phyloP scores from a whole-genome alignment of 176 grass and related monocot genomes.

The Zoysia pacifica region DNA sequence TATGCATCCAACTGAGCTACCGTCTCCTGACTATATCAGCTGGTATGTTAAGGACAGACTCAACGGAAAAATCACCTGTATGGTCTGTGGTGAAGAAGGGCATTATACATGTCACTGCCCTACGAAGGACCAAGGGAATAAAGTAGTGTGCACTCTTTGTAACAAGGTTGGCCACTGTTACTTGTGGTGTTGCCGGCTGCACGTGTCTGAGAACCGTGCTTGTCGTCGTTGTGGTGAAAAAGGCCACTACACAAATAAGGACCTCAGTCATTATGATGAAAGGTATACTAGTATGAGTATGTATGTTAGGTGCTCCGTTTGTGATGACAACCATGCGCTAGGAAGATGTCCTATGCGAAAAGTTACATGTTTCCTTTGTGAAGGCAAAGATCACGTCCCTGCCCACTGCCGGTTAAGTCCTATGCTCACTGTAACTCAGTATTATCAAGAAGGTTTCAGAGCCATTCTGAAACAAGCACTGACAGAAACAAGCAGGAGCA shows the following conservation, averaged over 20 bases:
- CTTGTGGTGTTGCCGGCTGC: conserved; percentile 34
- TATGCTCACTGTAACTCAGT: conserved; percentile 27
- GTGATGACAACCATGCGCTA: conserved; percentile 21
- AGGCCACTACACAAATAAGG: conserved; percentile 23
- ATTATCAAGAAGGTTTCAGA: conserved; percentile 22
- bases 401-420: conserved; percentile 24
- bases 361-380: conserved; percentile 44
- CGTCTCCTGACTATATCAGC: not conserved
- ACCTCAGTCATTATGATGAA: not conserved
- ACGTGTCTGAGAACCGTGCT: conserved; percentile 14
- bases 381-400: conserved; percentile 31
- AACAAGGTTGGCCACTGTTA: conserved; percentile 35
- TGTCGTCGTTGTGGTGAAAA: conserved; percentile 33
- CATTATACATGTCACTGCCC: conserved; percentile 35
- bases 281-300: not conserved
- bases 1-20: not conserved
- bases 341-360: conserved; percentile 31
- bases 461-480: not conserved
- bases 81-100: conserved; percentile 34
- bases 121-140: conserved; percentile 12
- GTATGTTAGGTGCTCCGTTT: conserved; percentile 30
- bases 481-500: not conserved
- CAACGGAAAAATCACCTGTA: conserved; percentile 18
- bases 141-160: conserved; percentile 28
- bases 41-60: conserved; percentile 27